These are phyloP conservation scores for Phytophthora tentaculata DNA, from an alignment of 352 stramenopile genomes.

Conservation along the genomic window DNA sequence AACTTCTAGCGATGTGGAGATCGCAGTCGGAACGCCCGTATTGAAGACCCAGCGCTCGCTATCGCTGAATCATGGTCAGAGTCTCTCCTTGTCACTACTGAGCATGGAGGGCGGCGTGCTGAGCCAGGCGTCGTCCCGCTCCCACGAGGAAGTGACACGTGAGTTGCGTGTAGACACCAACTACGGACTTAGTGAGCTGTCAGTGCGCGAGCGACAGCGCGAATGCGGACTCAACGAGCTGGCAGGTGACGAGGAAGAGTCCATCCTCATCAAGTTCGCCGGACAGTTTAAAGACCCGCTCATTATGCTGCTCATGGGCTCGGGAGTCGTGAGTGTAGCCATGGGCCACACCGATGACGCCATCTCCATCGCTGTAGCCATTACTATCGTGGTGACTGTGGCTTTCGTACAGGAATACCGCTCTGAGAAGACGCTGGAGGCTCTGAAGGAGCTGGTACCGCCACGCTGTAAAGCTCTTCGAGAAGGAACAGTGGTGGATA, in stretches of 20 bases:
- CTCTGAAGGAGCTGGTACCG: slow-evolving; percentile 82
- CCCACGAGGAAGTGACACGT: slow-evolving; percentile 64
- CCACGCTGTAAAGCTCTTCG: slow-evolving; percentile 73
- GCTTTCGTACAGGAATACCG: slow-evolving; percentile 93
- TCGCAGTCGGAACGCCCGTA: slow-evolving; percentile 4
- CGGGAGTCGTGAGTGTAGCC: slow-evolving; percentile 88
- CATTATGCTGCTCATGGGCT: slow-evolving; percentile 96
- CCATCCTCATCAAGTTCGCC: slow-evolving; percentile 92
- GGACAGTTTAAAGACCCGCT: slow-evolving; percentile 97
- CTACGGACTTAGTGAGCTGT: slow-evolving; percentile 62
- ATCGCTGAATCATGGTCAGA: slow-evolving; percentile 15
- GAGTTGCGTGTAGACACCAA: slow-evolving; percentile 73
- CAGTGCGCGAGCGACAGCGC: slow-evolving; percentile 65
- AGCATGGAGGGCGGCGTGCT: slow-evolving; percentile 26
- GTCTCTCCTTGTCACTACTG: slow-evolving; percentile 26
- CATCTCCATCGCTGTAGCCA: slow-evolving; percentile 94
- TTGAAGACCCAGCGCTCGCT: slow-evolving; percentile 19
- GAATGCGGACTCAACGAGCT: slow-evolving; percentile 79
- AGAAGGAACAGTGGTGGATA: slow-evolving; percentile 61
- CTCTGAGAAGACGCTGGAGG: slow-evolving; percentile 87
- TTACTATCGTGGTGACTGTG: slow-evolving; percentile 97
- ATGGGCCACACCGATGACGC: slow-evolving; percentile 96
- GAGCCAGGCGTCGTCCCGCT: slow-evolving; percentile 48
- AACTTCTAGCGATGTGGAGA: slow-evolving; percentile 21
- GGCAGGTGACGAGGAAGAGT: slow-evolving; percentile 76